Evolutionary conservation across 805 yeast genomes (phyloP), one percentile per base, ranked within the genome.

Genomic region (Metschnikowia reukaufii): DNA sequence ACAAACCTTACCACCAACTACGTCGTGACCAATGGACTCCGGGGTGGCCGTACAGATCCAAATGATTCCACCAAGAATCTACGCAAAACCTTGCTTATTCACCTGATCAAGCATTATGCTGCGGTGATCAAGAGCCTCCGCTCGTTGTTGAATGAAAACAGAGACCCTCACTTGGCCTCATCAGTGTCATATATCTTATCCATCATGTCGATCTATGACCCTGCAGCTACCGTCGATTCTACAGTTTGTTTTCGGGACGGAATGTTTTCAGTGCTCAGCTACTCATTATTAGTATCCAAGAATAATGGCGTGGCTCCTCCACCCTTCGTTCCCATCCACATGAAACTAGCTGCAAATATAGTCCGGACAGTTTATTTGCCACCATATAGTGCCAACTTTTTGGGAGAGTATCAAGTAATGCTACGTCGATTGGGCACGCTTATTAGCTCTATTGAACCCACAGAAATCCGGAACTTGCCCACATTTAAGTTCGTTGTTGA

Each of bases 121-220:
- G 57, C 44, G 15, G 72, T 65, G 15, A 69, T 71, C 43, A 65
- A 62, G 42, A 63, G 63, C n/a, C 58, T 71, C 33, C 54, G 72
- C 29, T 47, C 36, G 6, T 50, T 58, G 9, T 58, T 71, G 45
- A 66, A 67, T 47, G 50, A 44, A 21, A 62, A 65, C 52, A 44
- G 50, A 17, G 61, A 63, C 44, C 67, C 70, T 2, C 66, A 63
- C 34, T 47, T 62, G 27, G 65, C 69, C 29, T 63, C 73, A 0
- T 59, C 64, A 6, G 66, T 65, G 15, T 66, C 73, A 16, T 71
- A 70, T 50, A 62, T 71, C 31, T 56, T 71, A 36, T 61, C 68
- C 42, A 54, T 70, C 39, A 70, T 70, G 74, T 62, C 73, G 13
- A 67, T 71, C 31, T 71, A 71, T 51, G 75, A 71, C 45, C 76